A percentile compares a stretch with the other conserved stretches of the same genome.
Evolutionary conservation across 257 asterid species (phyloP).

Genomic region (Nemophila menziesii): DNA sequence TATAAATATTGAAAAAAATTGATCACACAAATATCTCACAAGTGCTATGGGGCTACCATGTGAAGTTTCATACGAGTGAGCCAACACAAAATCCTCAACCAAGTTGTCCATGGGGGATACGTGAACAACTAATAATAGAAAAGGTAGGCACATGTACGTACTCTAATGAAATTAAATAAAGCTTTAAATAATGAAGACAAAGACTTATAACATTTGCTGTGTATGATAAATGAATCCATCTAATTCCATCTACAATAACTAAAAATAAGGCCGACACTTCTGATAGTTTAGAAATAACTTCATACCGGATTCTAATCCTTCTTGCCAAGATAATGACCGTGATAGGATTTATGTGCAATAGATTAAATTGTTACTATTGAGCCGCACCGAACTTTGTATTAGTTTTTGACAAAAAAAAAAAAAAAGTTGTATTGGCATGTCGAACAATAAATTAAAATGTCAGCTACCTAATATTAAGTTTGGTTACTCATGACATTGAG

Average conservation of each 20-base stretch:
- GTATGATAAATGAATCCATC: slow-evolving; percentile 1
- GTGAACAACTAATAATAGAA: slow-evolving; percentile 7
- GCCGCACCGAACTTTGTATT: too few relatives aligned
- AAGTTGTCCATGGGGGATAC: slow-evolving; percentile 5
- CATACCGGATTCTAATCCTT: neutral
- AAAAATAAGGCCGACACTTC: slow-evolving; percentile 6
- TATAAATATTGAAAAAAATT: too few relatives aligned
- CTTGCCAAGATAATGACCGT: neutral
- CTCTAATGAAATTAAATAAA: slow-evolving; percentile 6
- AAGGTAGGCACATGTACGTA: slow-evolving; percentile 14
- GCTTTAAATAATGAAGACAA: slow-evolving; percentile 1
- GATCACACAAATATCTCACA: neutral
- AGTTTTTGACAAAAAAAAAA: too few relatives aligned
- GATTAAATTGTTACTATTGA: too few relatives aligned
- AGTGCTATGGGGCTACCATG: neutral
- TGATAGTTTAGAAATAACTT: neutral
- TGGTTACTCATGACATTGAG: too few relatives aligned
- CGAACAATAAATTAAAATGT: too few relatives aligned
- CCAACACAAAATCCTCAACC: neutral
- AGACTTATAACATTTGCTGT: neutral
- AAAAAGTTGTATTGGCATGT: too few relatives aligned
- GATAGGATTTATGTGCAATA: too few relatives aligned
- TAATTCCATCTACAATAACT: too few relatives aligned
- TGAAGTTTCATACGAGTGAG: neutral
- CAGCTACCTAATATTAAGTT: too few relatives aligned